Percentiles rank a stretch among this genome's conserved stretches.
Conservation (phyloP, 2,329 filamentous ascomycete genomes). For the Triangularia setosa region DNA sequence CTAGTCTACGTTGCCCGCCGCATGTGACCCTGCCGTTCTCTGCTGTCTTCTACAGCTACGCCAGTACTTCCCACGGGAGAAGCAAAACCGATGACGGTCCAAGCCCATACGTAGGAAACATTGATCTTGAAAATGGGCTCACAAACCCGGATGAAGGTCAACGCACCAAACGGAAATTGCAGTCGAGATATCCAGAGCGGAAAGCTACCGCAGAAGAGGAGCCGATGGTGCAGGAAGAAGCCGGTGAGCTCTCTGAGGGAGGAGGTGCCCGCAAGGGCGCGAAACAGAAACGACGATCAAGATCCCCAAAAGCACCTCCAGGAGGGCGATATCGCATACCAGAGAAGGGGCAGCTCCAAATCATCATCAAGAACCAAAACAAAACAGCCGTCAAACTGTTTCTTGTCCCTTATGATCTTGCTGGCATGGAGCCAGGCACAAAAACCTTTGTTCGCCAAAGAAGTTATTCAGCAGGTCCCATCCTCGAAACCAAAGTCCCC, state of each 20-base stretch:
- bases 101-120: slow-evolving; percentile 90
- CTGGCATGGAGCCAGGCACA: slow-evolving; percentile 87
- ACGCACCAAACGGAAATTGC: slow-evolving; percentile 46
- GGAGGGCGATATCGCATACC: slow-evolving; percentile 93
- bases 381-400: slow-evolving; percentile 98
- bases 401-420: slow-evolving; percentile 85
- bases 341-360: slow-evolving; percentile 88
- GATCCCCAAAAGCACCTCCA: slow-evolving; percentile 58
- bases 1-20: slow-evolving; percentile 77
- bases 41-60: slow-evolving; percentile 94
- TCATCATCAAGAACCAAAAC: slow-evolving; percentile 97
- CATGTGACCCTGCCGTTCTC: slow-evolving; percentile 90
- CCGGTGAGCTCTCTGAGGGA: slow-evolving; percentile 13
- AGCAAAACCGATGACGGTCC: slow-evolving; percentile 75
- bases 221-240: slow-evolving; percentile 21
- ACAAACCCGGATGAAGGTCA: slow-evolving; percentile 47
- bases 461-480: slow-evolving; percentile 82
- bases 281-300: slow-evolving; percentile 51
- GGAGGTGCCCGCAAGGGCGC: slow-evolving; percentile 25
- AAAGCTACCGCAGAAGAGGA: slow-evolving; percentile 30
- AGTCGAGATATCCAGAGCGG: slow-evolving; percentile 41
- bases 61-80: slow-evolving; percentile 59
- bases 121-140: slow-evolving; percentile 83
- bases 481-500: slow-evolving; percentile 59
- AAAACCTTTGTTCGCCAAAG: slow-evolving; percentile 96